Evolutionary conservation across 2,329 filamentous ascomycete species (phyloP), one percentile per base, ranked within the genome.

Genomic region (Microascus cirrosus): DNA sequence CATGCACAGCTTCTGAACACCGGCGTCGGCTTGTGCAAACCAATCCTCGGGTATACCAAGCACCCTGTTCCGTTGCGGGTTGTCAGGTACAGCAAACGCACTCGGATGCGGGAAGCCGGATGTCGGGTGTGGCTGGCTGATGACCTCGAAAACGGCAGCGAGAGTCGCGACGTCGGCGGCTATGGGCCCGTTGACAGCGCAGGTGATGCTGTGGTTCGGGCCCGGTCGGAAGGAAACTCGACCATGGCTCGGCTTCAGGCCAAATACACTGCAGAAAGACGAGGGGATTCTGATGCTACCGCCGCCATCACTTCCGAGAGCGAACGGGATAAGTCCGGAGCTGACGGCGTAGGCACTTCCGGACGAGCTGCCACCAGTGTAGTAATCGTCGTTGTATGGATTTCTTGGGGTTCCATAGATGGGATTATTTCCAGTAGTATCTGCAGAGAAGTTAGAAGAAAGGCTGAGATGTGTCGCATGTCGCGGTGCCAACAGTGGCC

Each of bases 341-440:
- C 78, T 76, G n/a, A 90, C 84, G 12, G 82, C 84, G 65, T 89
- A 90, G 0, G 77, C 88, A 5, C 83, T 83, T 1, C 89, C 89
- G 2, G 87, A 87, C 0, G 88, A 91, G 6, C 84, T 89, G 15
- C 89, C 89, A 54, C 89, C 89, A 2, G 84, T 83, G 69, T 94
- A 94, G 72, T 90, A 93, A 2, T 74, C 67, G 0, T 73, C 68
- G 66, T 92, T 89, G 69, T 89, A 84, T 0, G 89, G 89, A 64
- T 94, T 94, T 15, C 77, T 76, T 0, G 90, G 89, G 0, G 90
- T 93, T 53, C 88, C 88, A 62, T 81, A 80, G 58, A 78, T 81
- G 3, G 84, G 82, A 63, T 92, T 91, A 70, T 88, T 89, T 65
- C 89, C 89, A 2, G 85, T 87, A 0, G 86, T 90, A 64, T 90